Evolutionary conservation across 2,329 filamentous ascomycete genomes (phyloP), one percentile per base, ranked within the genome.

Genomic region (Scytalidium lignicola): DNA sequence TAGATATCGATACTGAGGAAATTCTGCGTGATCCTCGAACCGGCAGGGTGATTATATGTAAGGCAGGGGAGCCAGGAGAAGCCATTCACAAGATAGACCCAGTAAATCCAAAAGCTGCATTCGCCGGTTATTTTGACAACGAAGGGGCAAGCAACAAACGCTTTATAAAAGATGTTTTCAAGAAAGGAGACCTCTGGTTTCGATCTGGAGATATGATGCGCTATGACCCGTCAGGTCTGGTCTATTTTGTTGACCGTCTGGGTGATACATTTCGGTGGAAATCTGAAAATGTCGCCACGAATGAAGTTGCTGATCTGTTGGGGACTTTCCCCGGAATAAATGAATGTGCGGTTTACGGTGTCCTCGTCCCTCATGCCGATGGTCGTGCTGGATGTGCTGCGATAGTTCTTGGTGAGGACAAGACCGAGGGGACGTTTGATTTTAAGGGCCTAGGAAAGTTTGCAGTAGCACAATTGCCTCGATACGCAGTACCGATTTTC

Each of bases 401-500:
- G 3, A 23, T 43, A 3, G 41, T 43, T 7, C 41, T 43, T 10
- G 18, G 19, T 4, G 41, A 18, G 5, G 41, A n/a, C 18, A 23
- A 21, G 10, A 43, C 5, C 12, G 41, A 21, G 41, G 41, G 19
- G 41, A 43, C 8, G 48, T 62, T 63, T 52, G 59, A 62, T 59
- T 70, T 68, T 48, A 59, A 64, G 32, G 62, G 53, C 1, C 58
- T 69, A 9, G 63, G 70, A 7, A 61, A 62, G 5, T 69, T 74
- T 58, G 70, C 65, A 2, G 58, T 65, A 22, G 56, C 56, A 1
- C 58, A 56, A 10, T 59, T 74, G n/a, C 72, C 72, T 10, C 59
- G 68, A 2, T 74, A 74, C 55, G 71, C 72, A 13, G 69, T 74
- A 4, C 72, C 72, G 1, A 45, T 73, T 0, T 74, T 74, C 49